Base-by-base conservation (phyloP, 2,329 filamentous ascomycete species). In the Pseudogymnoascus sp. region DNA sequence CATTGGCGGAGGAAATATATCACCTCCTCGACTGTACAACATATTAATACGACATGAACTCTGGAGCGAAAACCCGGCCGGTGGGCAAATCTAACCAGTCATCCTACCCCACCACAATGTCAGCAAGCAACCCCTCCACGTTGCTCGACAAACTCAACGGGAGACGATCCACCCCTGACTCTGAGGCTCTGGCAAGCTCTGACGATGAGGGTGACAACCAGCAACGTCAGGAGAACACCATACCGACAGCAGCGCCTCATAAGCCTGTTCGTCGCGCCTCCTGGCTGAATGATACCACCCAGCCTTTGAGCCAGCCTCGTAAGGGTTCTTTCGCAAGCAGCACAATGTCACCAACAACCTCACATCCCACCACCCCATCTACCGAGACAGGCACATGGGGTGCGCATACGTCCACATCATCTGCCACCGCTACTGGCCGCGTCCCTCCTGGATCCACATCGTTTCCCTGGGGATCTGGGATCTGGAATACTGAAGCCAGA, bases 131-230 rank as follows among this genome's bases (percentile, higher is more conserved):
- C 70, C 85, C 89, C 65, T 85, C 85, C 41, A 79, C 88, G 41
- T 78, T 90, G 60, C 81, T 91, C 36, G 90, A 93, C 61, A 95
- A 92, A 75, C 81, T 89, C 61, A 89, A 90, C 71, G 83, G 87
- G 64, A 86, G 93, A 70, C 89, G 90, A 63, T 92, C 92, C 6
- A 97, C 93, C 1, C 93, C 93, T 21, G 95, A 98, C 74, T 97
- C 93, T 3, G 93, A 98, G 74, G 93, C 91, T 62, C 80, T 98
- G 65, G 92, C 90, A 62, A 98, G 93, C 69, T 97, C 93, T 11
- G 95, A 98, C 75, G 95, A 98, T 75, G 95, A 99, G 76, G 83
- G 80, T 64, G 90, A 96, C 66, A 82, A 86, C 73, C 81, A 84
- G 69, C 60, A 61, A 2, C 81, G 81, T 51, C 79, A 84, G 69